Percentiles rank a stretch among this genome's conserved stretches.
phyloP scores from a whole-genome alignment of 2,329 filamentous ascomycete species.

The Paecilomyces dactylethromorphus region DNA sequence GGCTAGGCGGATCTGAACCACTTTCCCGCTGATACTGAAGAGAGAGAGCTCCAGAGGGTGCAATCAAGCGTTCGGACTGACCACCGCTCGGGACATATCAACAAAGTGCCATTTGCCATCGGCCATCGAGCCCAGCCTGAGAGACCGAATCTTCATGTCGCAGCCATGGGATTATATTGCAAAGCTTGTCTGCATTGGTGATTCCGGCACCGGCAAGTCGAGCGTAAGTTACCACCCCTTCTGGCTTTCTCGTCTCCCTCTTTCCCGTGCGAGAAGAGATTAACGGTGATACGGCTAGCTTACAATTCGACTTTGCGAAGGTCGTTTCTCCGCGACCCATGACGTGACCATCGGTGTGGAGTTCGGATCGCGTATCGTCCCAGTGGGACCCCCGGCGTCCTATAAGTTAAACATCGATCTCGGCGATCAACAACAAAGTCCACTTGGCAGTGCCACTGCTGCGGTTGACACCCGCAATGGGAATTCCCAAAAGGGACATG shows the following conservation, averaged over 20 bases:
- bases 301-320: slow-evolving; percentile 92
- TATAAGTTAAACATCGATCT: slow-evolving; percentile 50
- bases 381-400: slow-evolving; percentile 76
- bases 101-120: background rate
- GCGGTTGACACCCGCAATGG: slow-evolving; percentile 11
- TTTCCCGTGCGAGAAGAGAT: slow-evolving; percentile 7
- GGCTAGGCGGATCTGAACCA: background rate
- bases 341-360: slow-evolving; percentile 97
- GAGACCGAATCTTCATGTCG: slow-evolving; percentile 31
- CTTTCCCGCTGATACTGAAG: background rate
- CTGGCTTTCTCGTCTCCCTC: slow-evolving; percentile 1
- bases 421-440: slow-evolving; percentile 7
- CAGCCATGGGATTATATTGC: slow-evolving; percentile 95
- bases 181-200: slow-evolving; percentile 96
- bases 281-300: slow-evolving; percentile 44
- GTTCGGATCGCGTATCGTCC: slow-evolving; percentile 87
- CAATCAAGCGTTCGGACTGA: background rate
- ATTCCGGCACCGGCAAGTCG: slow-evolving; percentile 93
- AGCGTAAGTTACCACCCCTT: slow-evolving; percentile 41
- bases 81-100: background rate
- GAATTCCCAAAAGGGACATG: slow-evolving; percentile 9
- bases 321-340: slow-evolving; percentile 87
- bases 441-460: slow-evolving; percentile 2
- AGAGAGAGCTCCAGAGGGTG: background rate
- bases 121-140: background rate